Evolutionary conservation across 2,329 filamentous ascomycete genomes (phyloP).

Genomic region (Endothia cerciana): DNA sequence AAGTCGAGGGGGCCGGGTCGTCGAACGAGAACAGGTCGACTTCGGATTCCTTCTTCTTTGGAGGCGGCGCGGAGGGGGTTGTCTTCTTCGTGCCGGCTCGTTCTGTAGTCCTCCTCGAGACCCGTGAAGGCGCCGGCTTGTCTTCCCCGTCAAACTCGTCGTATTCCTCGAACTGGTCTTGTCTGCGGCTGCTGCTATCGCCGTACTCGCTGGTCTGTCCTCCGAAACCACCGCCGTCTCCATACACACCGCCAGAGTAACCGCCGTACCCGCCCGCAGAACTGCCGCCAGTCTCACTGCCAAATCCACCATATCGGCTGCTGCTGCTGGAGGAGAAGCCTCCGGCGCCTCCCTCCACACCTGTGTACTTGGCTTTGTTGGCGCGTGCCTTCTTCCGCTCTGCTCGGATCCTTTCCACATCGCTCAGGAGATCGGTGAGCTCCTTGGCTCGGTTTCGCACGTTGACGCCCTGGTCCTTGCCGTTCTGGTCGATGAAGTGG

Average conservation of each 20-base stretch:
- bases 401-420: constrained; percentile 83
- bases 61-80: constrained; percentile 56
- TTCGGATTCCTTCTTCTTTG: constrained; percentile 86
- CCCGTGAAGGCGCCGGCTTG: constrained; percentile 49
- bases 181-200: constrained; percentile 60
- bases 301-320: constrained; percentile 84
- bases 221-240: constrained; percentile 93
- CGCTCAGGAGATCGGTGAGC: constrained; percentile 87
- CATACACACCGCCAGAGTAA: constrained; percentile 78
- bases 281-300: constrained; percentile 79
- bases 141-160: constrained; percentile 89
- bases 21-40: constrained; percentile 93
- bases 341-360: constrained; percentile 80
- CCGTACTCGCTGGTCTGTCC: constrained; percentile 75
- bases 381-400: constrained; percentile 87
- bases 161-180: constrained; percentile 90
- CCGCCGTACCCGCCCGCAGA: constrained; percentile 64
- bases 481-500: constrained; percentile 93
- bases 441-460: constrained; percentile 97
- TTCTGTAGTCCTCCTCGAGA: constrained; percentile 34
- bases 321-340: constrained; percentile 54
- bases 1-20: constrained; percentile 63
- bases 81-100: constrained; percentile 63
- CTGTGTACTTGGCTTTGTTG: constrained; percentile 93
- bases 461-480: constrained; percentile 98